Base-by-base conservation (phyloP, 140 eudicot species). In the Anethum foeniculum region DNA sequence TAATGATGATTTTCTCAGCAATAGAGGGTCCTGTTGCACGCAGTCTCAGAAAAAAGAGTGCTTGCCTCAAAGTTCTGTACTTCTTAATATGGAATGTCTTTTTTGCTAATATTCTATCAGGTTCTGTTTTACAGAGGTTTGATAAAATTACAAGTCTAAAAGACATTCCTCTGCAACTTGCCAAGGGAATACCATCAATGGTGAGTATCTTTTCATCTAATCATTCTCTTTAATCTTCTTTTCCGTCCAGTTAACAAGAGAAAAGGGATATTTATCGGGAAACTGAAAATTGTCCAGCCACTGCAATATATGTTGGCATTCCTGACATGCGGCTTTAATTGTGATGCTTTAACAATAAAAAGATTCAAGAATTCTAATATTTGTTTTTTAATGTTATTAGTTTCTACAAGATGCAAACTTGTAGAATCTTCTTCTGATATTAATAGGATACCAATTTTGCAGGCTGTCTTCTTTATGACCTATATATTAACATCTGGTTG, bases 401-500 rank as follows among this genome's bases (percentile, higher is more conserved):
- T 44, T 21, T 1, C 18, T 74, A n/a, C 51, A 44, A 74, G 56
- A 23, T 41, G 16, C 48, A n/a, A 74, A 43, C 30, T 74, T 12
- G 8, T 44, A 74, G 6, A 16, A 4, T 72, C 25, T 44, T 44
- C 11, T 74, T 74, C 58, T 44, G 39, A 74, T 48, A 75, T 4
- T 74, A 75, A 81, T 7, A 18, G 27, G 30, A 51, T 19, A 65
- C 77, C 13, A 3, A 49, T 14, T 62, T 85, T 88, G 87, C 93
- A 96, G 99, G 97, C 96, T 28, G 86, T 90, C 77, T 96, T 90
- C 86, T 96, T 96, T 83, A 93, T 93, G 96, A 87, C 97, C 28
- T 96, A 96, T 78, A 88, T 93, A 32, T 83, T 96, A 87, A 96
- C 99, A 68, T 88, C 97, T 32, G 99, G 99, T 34, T 96, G 99